phyloP scores from a whole-genome alignment of 495 filamentous ascomycete genomes.

The Aspergillus saccharolyticus region DNA sequence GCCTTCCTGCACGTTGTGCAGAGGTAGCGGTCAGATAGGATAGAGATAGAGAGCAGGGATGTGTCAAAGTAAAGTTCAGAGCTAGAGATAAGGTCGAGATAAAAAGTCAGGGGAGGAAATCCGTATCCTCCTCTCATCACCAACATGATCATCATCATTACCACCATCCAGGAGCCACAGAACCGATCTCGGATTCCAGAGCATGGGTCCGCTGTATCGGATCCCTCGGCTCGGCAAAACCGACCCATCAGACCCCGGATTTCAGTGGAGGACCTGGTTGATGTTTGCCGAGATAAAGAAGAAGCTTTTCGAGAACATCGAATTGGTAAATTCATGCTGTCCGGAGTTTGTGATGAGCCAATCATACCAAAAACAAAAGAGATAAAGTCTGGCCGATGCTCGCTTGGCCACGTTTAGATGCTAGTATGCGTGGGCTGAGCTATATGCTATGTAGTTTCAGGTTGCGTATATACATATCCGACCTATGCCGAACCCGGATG shows the following conservation, averaged over 20 bases:
- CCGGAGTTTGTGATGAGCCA: too few species aligned
- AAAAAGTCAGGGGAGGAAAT: too few species aligned
- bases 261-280: background rate
- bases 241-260: background rate
- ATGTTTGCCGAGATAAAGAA: background rate
- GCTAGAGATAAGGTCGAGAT: background rate
- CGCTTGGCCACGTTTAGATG: too few species aligned
- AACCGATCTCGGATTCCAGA: background rate
- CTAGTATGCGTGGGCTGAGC: too few species aligned
- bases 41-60: background rate
- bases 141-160: background rate
- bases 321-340: too few species aligned
- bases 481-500: too few species aligned
- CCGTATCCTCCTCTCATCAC: background rate
- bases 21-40: background rate
- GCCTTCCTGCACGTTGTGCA: background rate
- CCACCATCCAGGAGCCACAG: too few species aligned
- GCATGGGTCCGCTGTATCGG: too few species aligned
- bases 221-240: background rate
- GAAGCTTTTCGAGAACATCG: background rate
- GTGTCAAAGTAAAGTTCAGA: background rate
- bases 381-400: too few species aligned
- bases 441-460: too few species aligned
- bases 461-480: too few species aligned
- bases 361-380: too few species aligned